A percentile compares a stretch with the other conserved stretches of the same genome.
Evolutionary conservation across 1,284 basidiomycete genomes (phyloP).

Genomic region (Cryptococcus amylolentus): DNA sequence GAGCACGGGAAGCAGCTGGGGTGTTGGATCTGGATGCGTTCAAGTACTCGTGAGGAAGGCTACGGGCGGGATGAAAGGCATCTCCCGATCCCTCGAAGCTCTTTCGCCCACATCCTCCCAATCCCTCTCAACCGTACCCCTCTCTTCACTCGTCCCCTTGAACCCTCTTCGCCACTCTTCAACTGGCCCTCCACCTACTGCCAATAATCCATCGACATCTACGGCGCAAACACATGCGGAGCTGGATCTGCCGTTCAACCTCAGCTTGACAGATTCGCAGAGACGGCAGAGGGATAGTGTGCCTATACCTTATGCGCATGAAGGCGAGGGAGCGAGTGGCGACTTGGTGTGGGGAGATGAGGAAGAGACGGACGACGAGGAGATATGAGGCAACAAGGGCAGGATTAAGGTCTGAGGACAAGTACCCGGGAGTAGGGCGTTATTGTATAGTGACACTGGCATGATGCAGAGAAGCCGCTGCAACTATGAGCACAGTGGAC

Average conservation of each 20-base stretch:
- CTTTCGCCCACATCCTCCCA: background rate
- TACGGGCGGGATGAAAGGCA: constrained; percentile 47
- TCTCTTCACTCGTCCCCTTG: background rate
- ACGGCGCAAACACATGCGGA: constrained; percentile 55
- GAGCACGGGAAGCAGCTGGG: background rate
- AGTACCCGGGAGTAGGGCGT: too few relatives aligned
- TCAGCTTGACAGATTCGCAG: constrained; percentile 78
- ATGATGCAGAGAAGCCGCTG: too few relatives aligned
- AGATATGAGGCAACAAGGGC: constrained; percentile 6
- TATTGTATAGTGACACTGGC: too few relatives aligned
- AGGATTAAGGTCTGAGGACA: too few relatives aligned
- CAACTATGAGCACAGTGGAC: too few relatives aligned
- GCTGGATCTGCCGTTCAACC: constrained; percentile 67
- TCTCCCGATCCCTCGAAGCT: constrained; percentile 25
- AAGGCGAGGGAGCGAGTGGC: constrained; percentile 56
- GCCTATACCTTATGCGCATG: constrained; percentile 79
- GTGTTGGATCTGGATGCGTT: constrained; percentile 19
- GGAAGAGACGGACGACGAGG: constrained; percentile 23
- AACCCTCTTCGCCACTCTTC: background rate
- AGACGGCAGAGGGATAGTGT: constrained; percentile 71
- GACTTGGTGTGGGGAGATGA: constrained; percentile 30
- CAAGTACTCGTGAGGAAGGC: constrained; percentile 42
- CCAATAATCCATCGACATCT: background rate
- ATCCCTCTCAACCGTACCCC: background rate
- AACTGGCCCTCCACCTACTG: background rate